Evolutionary conservation across 768 basidiomycete genomes (phyloP).

Genomic region (Podaxis sp.): DNA sequence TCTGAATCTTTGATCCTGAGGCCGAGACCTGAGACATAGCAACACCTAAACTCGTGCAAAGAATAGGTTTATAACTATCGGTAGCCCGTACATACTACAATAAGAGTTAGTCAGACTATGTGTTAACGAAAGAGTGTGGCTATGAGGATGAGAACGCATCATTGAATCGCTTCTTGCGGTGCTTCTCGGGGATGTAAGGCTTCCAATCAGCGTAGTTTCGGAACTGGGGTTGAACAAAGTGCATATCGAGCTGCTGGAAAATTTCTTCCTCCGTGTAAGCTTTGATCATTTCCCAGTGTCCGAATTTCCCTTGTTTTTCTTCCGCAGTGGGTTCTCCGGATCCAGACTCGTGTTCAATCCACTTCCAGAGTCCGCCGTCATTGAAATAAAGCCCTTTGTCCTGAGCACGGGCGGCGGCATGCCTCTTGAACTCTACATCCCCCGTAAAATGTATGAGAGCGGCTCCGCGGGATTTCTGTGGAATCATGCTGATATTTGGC

Average conservation of each 20-base stretch:
- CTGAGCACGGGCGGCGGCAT: slow-evolving; percentile 37
- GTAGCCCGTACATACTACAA: too few relatives aligned
- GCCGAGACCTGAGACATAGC: not conserved
- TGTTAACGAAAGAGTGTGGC: too few relatives aligned
- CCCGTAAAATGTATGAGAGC: slow-evolving; percentile 55
- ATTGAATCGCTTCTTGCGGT: not conserved
- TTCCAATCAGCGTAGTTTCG: slow-evolving; percentile 13
- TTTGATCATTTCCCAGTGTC: slow-evolving; percentile 40
- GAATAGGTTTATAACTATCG: too few relatives aligned
- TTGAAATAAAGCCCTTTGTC: slow-evolving; percentile 47
- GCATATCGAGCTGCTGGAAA: slow-evolving; percentile 33
- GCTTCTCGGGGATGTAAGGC: not conserved
- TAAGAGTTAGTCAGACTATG: too few relatives aligned
- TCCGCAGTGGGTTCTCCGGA: too few relatives aligned
- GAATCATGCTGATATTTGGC: slow-evolving; percentile 31
- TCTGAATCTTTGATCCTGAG: not conserved
- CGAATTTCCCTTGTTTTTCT: too few relatives aligned
- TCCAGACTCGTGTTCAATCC: slow-evolving; percentile 22
- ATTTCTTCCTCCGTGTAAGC: slow-evolving; percentile 42
- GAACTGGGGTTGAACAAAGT: slow-evolving; percentile 18
- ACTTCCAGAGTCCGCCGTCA: slow-evolving; percentile 64
- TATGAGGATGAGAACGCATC: not conserved
- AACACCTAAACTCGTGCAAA: too few relatives aligned
- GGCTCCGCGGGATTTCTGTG: slow-evolving; percentile 46
- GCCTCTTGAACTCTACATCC: slow-evolving; percentile 41